Evolutionary conservation across 225 moss, liverwort and hornwort genomes (phyloP).

Genomic region (Marchantia paleacea): DNA sequence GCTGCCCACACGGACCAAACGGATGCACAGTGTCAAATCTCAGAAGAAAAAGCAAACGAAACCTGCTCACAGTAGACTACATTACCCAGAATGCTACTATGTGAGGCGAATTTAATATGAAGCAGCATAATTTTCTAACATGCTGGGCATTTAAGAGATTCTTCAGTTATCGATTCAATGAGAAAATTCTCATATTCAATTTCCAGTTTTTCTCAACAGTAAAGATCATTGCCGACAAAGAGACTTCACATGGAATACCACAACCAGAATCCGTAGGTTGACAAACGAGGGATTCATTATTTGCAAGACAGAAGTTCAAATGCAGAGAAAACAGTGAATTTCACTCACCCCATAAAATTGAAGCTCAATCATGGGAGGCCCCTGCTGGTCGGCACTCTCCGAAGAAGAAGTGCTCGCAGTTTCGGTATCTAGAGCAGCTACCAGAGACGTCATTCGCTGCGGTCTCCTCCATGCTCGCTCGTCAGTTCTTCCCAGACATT

Average conservation of each 20-base stretch:
- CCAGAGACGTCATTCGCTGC: slow-evolving; percentile 14
- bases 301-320: neutral
- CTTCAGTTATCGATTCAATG: too few species aligned
- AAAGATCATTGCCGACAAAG: neutral
- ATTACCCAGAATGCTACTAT: neutral
- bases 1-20: slow-evolving; percentile 23
- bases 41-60: neutral
- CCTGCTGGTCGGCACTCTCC: slow-evolving; percentile 30
- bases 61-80: neutral
- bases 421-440: slow-evolving; percentile 30
- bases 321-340: neutral
- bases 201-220: neutral
- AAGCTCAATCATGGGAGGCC: slow-evolving; percentile 44
- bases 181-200: neutral
- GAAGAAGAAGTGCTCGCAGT: slow-evolving; percentile 36
- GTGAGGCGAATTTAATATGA: neutral
- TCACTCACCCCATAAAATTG: slow-evolving; percentile 38
- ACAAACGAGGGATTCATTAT: neutral
- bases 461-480: slow-evolving; percentile 24
- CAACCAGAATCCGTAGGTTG: neutral
- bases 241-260: neutral
- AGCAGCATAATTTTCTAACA: neutral
- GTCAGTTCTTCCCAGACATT: neutral
- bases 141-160: neutral
- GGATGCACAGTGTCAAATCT: neutral